These are phyloP conservation scores for Komagataella kurtzmanii DNA, from an alignment of 805 yeast genomes.

Conservation along the genomic window DNA sequence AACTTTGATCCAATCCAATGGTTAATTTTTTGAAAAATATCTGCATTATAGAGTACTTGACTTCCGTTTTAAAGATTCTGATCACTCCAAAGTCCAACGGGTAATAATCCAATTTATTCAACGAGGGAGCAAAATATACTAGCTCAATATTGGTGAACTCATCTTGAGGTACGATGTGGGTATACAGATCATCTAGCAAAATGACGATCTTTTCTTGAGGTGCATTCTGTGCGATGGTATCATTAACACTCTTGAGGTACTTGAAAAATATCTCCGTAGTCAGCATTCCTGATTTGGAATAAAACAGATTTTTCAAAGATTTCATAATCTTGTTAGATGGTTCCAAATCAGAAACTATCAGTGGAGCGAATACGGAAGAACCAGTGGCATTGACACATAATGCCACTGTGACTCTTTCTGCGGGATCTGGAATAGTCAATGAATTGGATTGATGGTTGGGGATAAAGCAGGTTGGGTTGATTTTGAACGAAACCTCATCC, in stretches of 20 bases:
- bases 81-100: conserved; percentile 20
- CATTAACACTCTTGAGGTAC: conserved; percentile 11
- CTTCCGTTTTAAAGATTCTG: conserved; percentile 18
- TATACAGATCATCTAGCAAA: conserved; percentile 19
- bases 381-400: conserved; percentile 17
- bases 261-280: conserved; percentile 14
- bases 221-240: conserved; percentile 1
- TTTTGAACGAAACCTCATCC: conserved; percentile 19
- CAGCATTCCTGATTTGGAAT: conserved; percentile 11
- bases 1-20: conserved; percentile 1
- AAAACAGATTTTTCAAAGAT: conserved; percentile 4
- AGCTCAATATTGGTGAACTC: conserved; percentile 14
- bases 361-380: conserved; percentile 11
- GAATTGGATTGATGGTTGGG: conserved; percentile 5
- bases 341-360: conserved; percentile 13
- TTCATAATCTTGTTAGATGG: conserved; percentile 3
- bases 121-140: conserved; percentile 13
- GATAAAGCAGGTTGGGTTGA: conserved; percentile 9
- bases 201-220: conserved; percentile 12
- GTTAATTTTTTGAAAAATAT: conserved; percentile 5
- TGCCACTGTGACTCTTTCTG: conserved; percentile 12
- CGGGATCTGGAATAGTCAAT: conserved; percentile 7
- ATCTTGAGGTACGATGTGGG: conserved; percentile 21
- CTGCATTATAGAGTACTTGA: conserved; percentile 10
- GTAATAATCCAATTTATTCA: conserved; percentile 9